A percentile compares a stretch with the other conserved stretches of the same genome.
Evolutionary conservation across 163 green algal genomes (phyloP).

Genomic region (Prototheca cutis): DNA sequence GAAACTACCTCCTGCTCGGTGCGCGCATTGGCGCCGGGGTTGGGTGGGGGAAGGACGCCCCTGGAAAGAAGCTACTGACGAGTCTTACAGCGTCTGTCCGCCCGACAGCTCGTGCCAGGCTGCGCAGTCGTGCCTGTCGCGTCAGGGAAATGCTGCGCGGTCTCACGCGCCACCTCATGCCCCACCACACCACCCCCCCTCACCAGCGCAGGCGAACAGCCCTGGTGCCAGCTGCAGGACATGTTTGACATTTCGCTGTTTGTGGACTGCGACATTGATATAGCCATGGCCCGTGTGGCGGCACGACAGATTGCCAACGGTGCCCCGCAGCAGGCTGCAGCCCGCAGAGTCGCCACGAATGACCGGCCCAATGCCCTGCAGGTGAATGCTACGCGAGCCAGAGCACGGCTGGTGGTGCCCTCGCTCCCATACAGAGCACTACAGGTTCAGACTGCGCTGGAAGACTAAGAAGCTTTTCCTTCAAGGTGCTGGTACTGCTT

Average conservation of each 20-base stretch:
- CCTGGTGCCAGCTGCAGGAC: slow-evolving; percentile 32
- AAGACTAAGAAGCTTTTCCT: too few relatives aligned
- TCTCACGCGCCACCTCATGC: too few relatives aligned
- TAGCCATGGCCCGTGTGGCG: slow-evolving; percentile 51
- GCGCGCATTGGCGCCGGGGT: too few relatives aligned
- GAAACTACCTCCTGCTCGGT: slow-evolving; percentile 57
- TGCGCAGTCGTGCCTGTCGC: too few relatives aligned
- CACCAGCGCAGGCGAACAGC: slow-evolving; percentile 27
- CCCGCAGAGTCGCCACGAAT: slow-evolving; percentile 47
- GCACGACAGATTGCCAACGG: slow-evolving; percentile 44
- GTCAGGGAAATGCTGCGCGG: not conserved
- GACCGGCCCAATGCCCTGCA: slow-evolving; percentile 60
- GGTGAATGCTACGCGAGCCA: slow-evolving; percentile 19
- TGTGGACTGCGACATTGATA: slow-evolving; percentile 47
- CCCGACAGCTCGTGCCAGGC: too few relatives aligned
- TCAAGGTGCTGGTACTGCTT: too few relatives aligned
- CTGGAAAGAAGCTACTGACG: too few relatives aligned
- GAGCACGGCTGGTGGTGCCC: slow-evolving; percentile 36
- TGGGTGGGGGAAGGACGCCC: too few relatives aligned
- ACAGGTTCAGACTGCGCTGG: too few relatives aligned
- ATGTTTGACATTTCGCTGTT: slow-evolving; percentile 29
- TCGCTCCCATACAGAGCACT: slow-evolving; percentile 15
- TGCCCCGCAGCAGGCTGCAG: slow-evolving; percentile 25
- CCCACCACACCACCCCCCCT: not conserved
- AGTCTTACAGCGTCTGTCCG: too few relatives aligned